phyloP scores from a whole-genome alignment of 768 basidiomycete species.

The Gloeopeniophorella convolvens region DNA sequence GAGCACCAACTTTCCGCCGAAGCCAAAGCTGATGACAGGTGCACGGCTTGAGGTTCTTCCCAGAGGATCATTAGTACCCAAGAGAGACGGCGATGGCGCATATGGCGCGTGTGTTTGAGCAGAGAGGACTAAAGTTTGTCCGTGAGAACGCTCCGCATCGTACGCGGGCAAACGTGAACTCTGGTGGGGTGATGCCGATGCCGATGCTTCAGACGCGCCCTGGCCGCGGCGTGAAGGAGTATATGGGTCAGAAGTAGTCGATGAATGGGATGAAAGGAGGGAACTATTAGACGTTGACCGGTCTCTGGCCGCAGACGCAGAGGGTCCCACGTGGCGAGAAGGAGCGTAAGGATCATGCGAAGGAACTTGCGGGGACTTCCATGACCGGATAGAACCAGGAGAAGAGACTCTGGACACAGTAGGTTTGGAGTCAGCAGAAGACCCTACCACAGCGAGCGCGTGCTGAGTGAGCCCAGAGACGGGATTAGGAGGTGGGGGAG shows the following conservation, averaged over 20 bases:
- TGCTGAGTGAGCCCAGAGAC: slow-evolving; percentile 19
- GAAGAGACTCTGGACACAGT: slow-evolving; percentile 21
- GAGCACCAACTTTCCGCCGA: slow-evolving; percentile 85
- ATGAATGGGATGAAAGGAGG: slow-evolving; percentile 29
- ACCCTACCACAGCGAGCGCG: slow-evolving; percentile 21
- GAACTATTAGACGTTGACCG: slow-evolving; percentile 45
- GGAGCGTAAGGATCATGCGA: slow-evolving; percentile 23
- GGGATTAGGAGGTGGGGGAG: slow-evolving; percentile 9
- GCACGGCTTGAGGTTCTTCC: slow-evolving; percentile 64
- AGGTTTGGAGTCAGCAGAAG: slow-evolving; percentile 18
- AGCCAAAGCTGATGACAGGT: slow-evolving; percentile 85
- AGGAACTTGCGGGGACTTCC: slow-evolving; percentile 12
- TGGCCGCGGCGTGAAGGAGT: slow-evolving; percentile 30
- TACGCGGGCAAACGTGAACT: slow-evolving; percentile 2
- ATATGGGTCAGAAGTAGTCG: slow-evolving; percentile 29
- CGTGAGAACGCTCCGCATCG: slow-evolving; percentile 13
- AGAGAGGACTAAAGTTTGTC: slow-evolving; percentile 24
- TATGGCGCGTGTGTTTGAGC: slow-evolving; percentile 48
- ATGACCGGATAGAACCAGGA: slow-evolving; percentile 16
- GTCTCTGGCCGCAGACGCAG: slow-evolving; percentile 6
- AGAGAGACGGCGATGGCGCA: slow-evolving; percentile 77
- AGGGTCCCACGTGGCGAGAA: not conserved
- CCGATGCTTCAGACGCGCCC: slow-evolving; percentile 4
- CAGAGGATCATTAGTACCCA: slow-evolving; percentile 78
- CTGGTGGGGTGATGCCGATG: slow-evolving; percentile 2